Conservation (phyloP, 169 alveolate genomes). For the Eimeria maxima region DNA sequence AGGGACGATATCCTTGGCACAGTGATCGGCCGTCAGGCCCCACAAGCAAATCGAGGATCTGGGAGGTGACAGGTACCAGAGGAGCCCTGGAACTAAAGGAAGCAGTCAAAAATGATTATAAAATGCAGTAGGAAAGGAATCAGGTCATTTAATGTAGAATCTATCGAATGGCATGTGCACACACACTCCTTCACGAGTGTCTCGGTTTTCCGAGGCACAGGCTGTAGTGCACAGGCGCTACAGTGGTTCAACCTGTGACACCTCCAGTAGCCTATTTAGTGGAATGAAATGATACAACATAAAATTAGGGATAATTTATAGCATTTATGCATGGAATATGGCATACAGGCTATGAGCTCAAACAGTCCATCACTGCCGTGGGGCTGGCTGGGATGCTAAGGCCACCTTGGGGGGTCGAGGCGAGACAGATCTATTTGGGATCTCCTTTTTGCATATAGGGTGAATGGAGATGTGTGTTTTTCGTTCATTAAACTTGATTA, state of each 20-base stretch:
- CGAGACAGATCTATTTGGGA: no score
- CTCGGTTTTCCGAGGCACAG: background rate
- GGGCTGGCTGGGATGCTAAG: no score
- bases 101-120: background rate
- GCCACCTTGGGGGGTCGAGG: no score
- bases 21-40: constrained; percentile 31
- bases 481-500: no score
- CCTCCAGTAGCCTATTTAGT: no score
- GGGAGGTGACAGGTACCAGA: background rate
- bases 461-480: no score
- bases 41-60: background rate
- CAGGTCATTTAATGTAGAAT: background rate
- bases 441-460: no score
- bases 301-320: no score
- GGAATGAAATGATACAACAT: no score
- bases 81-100: background rate
- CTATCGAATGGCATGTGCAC: background rate
- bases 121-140: background rate
- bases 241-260: background rate
- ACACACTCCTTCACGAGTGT: background rate
- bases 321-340: no score
- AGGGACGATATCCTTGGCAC: background rate
- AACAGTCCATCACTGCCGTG: no score
- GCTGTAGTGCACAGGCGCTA: background rate
- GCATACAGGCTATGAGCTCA: no score